Percentiles rank a stretch among this genome's conserved stretches.
Conservation (phyloP, 106 monocot species). For the Dioscorea alata region DNA sequence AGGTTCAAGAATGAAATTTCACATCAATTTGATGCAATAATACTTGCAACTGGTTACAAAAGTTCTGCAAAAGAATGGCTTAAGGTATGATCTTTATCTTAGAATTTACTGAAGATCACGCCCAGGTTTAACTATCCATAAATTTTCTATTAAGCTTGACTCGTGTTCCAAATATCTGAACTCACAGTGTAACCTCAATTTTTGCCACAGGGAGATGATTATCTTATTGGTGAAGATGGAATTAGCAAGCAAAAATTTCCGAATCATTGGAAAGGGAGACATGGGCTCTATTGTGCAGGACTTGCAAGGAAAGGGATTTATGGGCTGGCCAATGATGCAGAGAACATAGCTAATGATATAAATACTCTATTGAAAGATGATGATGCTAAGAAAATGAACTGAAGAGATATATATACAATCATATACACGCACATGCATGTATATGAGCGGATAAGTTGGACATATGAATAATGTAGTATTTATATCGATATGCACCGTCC, state of each 20-base stretch:
- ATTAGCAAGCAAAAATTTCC: constrained; percentile 25
- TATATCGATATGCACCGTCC: no score
- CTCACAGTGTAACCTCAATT: background rate
- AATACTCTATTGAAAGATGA: constrained; percentile 1
- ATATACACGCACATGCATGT: no score
- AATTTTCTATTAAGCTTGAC: background rate
- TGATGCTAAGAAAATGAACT: no score
- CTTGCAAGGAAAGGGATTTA: constrained; percentile 24
- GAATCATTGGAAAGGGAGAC: constrained; percentile 31
- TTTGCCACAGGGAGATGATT: constrained; percentile 11
- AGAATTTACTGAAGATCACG: no score
- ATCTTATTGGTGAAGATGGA: constrained; percentile 28
- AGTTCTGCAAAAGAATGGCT: constrained; percentile 38
- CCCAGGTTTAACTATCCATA: no score
- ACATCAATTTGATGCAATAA: constrained; percentile 33
- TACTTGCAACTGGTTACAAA: constrained; percentile 48
- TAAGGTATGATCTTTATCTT: constrained; percentile 10
- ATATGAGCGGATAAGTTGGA: no score
- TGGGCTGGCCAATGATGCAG: constrained; percentile 23
- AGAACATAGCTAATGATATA: constrained; percentile 30
- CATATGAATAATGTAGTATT: no score
- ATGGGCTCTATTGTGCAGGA: constrained; percentile 36
- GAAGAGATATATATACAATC: no score
- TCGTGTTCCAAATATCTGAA: background rate
- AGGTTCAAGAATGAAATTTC: constrained; percentile 26